Base-by-base conservation (phyloP, 495 filamentous ascomycete genomes). In the Penicillium lividum region DNA sequence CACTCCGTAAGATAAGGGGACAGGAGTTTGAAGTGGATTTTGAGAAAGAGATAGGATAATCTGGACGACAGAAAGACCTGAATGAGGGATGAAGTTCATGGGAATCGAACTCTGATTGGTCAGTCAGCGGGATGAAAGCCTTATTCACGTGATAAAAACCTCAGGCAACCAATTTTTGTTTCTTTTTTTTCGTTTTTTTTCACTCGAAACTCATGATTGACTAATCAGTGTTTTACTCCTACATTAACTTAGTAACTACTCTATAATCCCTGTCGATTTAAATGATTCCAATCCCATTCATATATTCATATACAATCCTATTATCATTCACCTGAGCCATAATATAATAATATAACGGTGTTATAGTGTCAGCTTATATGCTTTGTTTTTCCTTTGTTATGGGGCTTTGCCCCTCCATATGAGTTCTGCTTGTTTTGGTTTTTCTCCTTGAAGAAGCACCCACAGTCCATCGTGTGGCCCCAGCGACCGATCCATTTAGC, bases 361-460 rank as follows among this genome's bases (percentile, higher is more conserved):
- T 28, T 52, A 22, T 46, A 6, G 15, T 8, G 11, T 11, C 27
- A 18, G 45, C n/a, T 40, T 16, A n/a, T 40, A 3, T 2, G 1
- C 8, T 31, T 53, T 27, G 15, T 18, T n/a, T n/a, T 45, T 34
- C 34, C 43, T 51, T 52, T 36, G 31, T 31, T 40, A 55, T 33
- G 53, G 53, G 28, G 29, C 51, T 18, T 11, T 57, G 30, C 62
- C 60, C 62, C 57, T 67, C 62, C 47, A 16, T 54, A 34, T 3
- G 49, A 38, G 27, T 16, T 55, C 38, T 73, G 71, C 70, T 77
- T 77, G 70, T 77, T 77, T 74, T 77, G 74, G 53, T 77, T 77
- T 77, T 75, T 49, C 74, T 70, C 50, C 65, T 72, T 71, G 49
- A 55, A 73, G 69, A 64, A 67, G 51, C 46, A 36, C 53, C 57